Conservation (phyloP, 805 yeast genomes). For the Candida manassasensis region DNA sequence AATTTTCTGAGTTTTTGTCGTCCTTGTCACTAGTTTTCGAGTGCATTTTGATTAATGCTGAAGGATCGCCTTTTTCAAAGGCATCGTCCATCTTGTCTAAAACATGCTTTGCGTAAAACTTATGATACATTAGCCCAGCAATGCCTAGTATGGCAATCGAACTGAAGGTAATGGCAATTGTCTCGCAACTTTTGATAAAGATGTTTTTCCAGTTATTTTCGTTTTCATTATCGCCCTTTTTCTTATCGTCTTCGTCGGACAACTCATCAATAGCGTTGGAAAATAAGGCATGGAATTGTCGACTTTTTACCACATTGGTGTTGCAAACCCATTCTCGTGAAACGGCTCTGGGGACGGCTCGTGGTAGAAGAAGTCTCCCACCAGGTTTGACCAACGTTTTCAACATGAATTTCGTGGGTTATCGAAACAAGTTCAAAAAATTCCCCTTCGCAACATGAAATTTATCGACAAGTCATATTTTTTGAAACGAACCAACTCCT, state of each 20-base stretch:
- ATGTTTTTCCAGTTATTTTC: slow-evolving; percentile 12
- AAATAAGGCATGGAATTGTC: slow-evolving; percentile 1
- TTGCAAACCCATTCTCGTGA: too few relatives aligned
- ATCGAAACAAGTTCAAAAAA: too few relatives aligned
- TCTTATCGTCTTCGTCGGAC: slow-evolving; percentile 8
- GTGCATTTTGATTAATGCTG: slow-evolving; percentile 56
- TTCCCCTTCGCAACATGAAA: too few relatives aligned
- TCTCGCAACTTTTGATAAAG: slow-evolving; percentile 49
- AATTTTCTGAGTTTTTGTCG: slow-evolving; percentile 30
- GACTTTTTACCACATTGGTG: too few relatives aligned
- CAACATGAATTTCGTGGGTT: too few relatives aligned
- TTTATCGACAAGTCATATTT: too few relatives aligned
- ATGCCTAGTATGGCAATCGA: slow-evolving; percentile 63
- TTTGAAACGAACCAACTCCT: too few relatives aligned
- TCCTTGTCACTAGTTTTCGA: slow-evolving; percentile 28
- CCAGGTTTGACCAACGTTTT: too few relatives aligned
- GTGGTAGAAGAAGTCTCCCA: too few relatives aligned
- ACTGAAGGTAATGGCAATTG: slow-evolving; percentile 67
- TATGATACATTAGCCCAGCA: slow-evolving; percentile 71
- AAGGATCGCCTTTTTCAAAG: slow-evolving; percentile 63
- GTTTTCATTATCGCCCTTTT: slow-evolving; percentile 8
- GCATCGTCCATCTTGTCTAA: slow-evolving; percentile 60
- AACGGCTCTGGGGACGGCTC: too few relatives aligned
- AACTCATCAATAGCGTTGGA: slow-evolving; percentile 10
- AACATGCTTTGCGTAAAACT: slow-evolving; percentile 54